phyloP scores from a whole-genome alignment of 768 basidiomycete genomes.

The Termitomyces titanicus region DNA sequence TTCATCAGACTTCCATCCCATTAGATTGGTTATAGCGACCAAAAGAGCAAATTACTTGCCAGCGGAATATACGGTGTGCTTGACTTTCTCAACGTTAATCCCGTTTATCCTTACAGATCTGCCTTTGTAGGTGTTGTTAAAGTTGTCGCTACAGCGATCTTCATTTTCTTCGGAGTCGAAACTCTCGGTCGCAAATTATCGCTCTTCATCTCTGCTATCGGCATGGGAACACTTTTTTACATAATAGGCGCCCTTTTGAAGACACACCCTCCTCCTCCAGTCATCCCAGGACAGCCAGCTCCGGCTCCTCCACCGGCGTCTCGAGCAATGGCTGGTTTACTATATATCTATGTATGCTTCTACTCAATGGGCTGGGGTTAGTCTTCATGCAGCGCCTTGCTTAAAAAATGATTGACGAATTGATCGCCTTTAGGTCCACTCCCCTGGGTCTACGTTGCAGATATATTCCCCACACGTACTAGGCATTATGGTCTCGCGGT shows the following conservation, averaged over 20 bases:
- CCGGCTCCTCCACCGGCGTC: conserved; percentile 47
- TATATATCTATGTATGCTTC: conserved; percentile 86
- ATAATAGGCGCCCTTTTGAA: conserved; percentile 84
- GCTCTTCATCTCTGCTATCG: conserved; percentile 68
- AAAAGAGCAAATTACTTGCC: no score
- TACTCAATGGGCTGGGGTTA: conserved; percentile 87
- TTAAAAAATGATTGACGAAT: conserved; percentile 13
- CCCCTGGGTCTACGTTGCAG: conserved; percentile 63
- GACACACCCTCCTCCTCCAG: no score
- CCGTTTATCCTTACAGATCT: not conserved
- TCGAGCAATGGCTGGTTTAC: conserved; percentile 80
- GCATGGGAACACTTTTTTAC: conserved; percentile 81
- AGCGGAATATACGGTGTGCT: no score
- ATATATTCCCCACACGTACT: conserved; percentile 86
- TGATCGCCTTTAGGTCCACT: conserved; percentile 73
- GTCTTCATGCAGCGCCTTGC: not conserved
- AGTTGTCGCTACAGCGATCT: conserved; percentile 60
- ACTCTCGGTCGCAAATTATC: conserved; percentile 65
- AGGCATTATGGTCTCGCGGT: conserved; percentile 76
- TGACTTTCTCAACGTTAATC: conserved; percentile 18
- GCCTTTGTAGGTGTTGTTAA: conserved; percentile 47
- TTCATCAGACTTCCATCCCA: not conserved
- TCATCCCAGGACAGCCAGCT: conserved; percentile 11
- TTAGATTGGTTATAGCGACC: conserved; percentile 59
- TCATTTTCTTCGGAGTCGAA: conserved; percentile 69